Conservation (phyloP, 1,139 yeast species). For the Suhomyces terraborum region DNA sequence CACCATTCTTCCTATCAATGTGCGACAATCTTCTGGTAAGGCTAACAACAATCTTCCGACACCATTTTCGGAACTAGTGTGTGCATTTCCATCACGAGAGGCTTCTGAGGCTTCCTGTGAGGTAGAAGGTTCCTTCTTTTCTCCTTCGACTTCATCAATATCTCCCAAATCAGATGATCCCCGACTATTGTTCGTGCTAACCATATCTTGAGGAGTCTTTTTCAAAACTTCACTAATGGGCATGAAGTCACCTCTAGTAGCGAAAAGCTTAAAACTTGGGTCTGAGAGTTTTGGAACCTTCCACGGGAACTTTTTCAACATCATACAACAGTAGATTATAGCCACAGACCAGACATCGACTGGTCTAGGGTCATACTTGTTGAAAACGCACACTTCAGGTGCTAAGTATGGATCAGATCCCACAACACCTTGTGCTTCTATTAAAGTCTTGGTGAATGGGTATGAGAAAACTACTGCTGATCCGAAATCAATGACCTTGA, state of each 20-base stretch:
- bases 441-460: constrained; percentile 79
- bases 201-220: constrained; percentile 37
- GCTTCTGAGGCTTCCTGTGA: constrained; percentile 21
- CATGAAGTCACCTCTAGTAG: constrained; percentile 48
- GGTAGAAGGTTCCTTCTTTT: constrained; percentile 2
- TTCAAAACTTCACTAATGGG: constrained; percentile 45
- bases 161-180: constrained; percentile 28
- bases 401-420: constrained; percentile 95
- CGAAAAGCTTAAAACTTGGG: constrained; percentile 72
- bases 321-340: constrained; percentile 92
- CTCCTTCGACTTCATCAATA: constrained; percentile 32
- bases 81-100: constrained; percentile 39
- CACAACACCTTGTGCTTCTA: constrained; percentile 86
- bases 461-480: constrained; percentile 91
- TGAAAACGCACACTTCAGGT: constrained; percentile 87
- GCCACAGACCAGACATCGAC: constrained; percentile 96
- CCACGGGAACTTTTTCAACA: constrained; percentile 94
- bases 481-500: constrained; percentile 90
- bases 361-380: constrained; percentile 85
- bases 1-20: constrained; percentile 71
- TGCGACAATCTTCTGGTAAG: constrained; percentile 66
- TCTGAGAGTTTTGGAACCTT: constrained; percentile 89
- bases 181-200: constrained; percentile 8
- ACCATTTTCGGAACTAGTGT: constrained; percentile 64
- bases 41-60: constrained; percentile 70